phyloP scores from a whole-genome alignment of 352 stramenopile species.

The Phytophthora aleatoria region DNA sequence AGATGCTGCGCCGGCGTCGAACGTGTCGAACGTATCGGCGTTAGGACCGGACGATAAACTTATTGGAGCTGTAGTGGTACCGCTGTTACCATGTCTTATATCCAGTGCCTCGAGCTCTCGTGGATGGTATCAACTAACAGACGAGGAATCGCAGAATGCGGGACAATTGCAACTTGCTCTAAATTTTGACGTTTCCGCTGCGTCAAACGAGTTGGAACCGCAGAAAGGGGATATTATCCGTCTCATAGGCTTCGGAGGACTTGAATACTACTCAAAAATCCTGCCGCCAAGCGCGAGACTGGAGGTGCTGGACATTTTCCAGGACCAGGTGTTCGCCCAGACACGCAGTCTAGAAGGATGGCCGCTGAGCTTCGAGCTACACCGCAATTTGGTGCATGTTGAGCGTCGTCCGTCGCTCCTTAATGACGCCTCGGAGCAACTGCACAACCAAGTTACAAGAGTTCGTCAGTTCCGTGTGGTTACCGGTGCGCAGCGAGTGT shows the following conservation, averaged over 20 bases:
- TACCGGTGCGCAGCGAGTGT: slow-evolving; percentile 45
- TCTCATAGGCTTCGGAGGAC: slow-evolving; percentile 60
- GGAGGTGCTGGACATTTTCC: slow-evolving; percentile 66
- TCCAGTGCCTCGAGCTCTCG: slow-evolving; percentile 57
- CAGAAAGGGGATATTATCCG: slow-evolving; percentile 65
- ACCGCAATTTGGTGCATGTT: slow-evolving; percentile 70
- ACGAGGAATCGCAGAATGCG: slow-evolving; percentile 54
- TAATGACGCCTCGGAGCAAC: slow-evolving; percentile 51
- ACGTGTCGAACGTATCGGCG: slow-evolving; percentile 16
- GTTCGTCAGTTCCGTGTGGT: slow-evolving; percentile 53
- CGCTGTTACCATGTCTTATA: slow-evolving; percentile 66
- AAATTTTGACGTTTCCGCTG: slow-evolving; percentile 53
- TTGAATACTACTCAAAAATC: slow-evolving; percentile 75
- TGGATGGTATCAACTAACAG: slow-evolving; percentile 59
- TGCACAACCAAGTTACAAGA: slow-evolving; percentile 57
- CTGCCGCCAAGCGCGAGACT: slow-evolving; percentile 49
- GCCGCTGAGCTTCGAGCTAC: slow-evolving; percentile 64
- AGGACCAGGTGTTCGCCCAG: slow-evolving; percentile 67
- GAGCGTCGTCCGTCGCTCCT: slow-evolving; percentile 66
- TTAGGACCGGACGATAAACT: slow-evolving; percentile 49
- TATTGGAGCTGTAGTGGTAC: slow-evolving; percentile 60
- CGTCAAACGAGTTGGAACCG: slow-evolving; percentile 43
- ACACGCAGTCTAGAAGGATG: slow-evolving; percentile 66
- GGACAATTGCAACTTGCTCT: slow-evolving; percentile 68
- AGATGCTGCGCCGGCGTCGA: slow-evolving; percentile 11